phyloP scores from a whole-genome alignment of 176 grass and related monocot species.

The Zea luxurians region DNA sequence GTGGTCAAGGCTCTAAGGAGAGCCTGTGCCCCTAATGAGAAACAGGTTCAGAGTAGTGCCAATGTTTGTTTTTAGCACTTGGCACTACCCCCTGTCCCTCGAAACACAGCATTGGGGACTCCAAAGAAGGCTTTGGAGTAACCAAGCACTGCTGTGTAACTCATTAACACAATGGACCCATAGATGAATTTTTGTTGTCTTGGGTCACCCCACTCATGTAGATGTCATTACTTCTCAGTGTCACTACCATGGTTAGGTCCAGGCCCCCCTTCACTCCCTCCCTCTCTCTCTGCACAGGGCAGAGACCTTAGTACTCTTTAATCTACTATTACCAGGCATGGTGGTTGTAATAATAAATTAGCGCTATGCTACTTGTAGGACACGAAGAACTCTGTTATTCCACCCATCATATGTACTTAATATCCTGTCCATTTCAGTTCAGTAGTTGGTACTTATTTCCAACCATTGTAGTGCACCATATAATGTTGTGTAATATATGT shows the following conservation, averaged over 20 bases:
- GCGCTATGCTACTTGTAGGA: constrained; percentile 51
- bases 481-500: constrained; percentile 42
- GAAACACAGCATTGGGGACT: constrained; percentile 56
- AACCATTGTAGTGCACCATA: constrained; percentile 33
- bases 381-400: constrained; percentile 47
- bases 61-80: constrained; percentile 95
- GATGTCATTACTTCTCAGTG: constrained; percentile 53
- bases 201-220: constrained; percentile 67
- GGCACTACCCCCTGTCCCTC: constrained; percentile 61
- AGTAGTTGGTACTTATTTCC: constrained; percentile 40
- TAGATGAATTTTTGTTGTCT: constrained; percentile 85
- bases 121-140: constrained; percentile 89
- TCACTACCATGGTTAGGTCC: constrained; percentile 90
- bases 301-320: constrained; percentile 50
- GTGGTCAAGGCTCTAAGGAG: constrained; percentile 81
- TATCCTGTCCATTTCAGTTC: constrained; percentile 33
- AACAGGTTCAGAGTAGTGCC: constrained; percentile 77
- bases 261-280: neutral
- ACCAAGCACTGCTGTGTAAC: constrained; percentile 42
- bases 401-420: constrained; percentile 43
- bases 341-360: constrained; percentile 91
- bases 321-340: constrained; percentile 66
- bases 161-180: constrained; percentile 53
- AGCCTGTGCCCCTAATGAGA: constrained; percentile 63
- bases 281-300: constrained; percentile 5